Evolutionary conservation across 768 basidiomycete genomes (phyloP).

Genomic region (Leccinum uliginosum): DNA sequence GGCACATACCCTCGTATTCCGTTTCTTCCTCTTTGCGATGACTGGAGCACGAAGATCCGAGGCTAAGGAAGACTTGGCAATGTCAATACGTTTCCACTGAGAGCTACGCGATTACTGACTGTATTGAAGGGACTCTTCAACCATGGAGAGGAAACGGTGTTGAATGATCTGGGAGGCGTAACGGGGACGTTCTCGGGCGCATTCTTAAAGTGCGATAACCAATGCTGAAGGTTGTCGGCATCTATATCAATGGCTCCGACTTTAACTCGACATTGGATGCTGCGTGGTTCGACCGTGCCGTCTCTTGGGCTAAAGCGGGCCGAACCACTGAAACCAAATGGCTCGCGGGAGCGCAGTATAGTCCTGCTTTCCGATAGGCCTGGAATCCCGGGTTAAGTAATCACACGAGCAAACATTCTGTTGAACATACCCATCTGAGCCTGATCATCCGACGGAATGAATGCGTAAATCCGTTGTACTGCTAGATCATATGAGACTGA

Average conservation of each 20-base stretch:
- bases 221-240: slow-evolving; percentile 35
- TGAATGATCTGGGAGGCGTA: slow-evolving; percentile 3
- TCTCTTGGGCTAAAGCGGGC: slow-evolving; percentile 56
- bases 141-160: slow-evolving; percentile 20
- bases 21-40: slow-evolving; percentile 16
- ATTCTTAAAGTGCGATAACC: slow-evolving; percentile 11
- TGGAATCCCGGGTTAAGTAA: neutral
- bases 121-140: slow-evolving; percentile 24
- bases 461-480: slow-evolving; percentile 44
- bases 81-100: slow-evolving; percentile 3
- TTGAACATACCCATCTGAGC: slow-evolving; percentile 28
- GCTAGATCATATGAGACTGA: slow-evolving; percentile 48
- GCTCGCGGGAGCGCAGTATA: slow-evolving; percentile 46
- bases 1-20: slow-evolving; percentile 14
- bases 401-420: neutral
- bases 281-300: slow-evolving; percentile 49
- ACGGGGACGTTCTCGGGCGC: slow-evolving; percentile 1
- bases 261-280: slow-evolving; percentile 42
- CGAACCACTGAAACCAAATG: slow-evolving; percentile 42
- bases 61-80: slow-evolving; percentile 14
- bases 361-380: slow-evolving; percentile 25
- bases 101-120: slow-evolving; percentile 12
- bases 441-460: slow-evolving; percentile 25
- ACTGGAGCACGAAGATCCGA: slow-evolving; percentile 14
- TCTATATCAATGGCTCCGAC: slow-evolving; percentile 46